These are phyloP conservation scores for Withania somnifera DNA, from an alignment of 305 asterid genomes.

Conservation along the genomic window DNA sequence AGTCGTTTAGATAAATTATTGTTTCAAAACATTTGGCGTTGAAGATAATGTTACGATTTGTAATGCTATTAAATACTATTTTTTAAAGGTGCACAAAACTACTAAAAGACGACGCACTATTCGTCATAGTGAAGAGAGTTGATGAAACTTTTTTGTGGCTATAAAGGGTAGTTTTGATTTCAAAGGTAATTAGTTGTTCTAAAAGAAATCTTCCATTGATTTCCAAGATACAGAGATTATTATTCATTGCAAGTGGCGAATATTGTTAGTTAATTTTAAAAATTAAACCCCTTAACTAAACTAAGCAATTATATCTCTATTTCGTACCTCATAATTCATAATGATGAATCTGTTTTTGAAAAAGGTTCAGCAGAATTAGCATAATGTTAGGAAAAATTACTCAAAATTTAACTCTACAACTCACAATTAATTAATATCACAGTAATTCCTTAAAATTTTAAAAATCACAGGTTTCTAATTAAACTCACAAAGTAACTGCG, in stretches of 20 bases:
- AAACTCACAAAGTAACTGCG: no score
- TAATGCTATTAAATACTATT: no score
- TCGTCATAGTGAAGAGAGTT: background rate
- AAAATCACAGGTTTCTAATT: no score
- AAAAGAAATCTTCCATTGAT: background rate
- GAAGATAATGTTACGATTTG: no score
- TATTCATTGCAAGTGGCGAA: background rate
- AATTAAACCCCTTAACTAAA: background rate
- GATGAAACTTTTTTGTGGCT: background rate
- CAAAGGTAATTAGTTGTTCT: background rate
- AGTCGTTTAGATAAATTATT: no score
- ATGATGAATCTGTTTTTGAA: background rate
- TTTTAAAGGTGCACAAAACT: background rate
- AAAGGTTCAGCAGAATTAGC: background rate
- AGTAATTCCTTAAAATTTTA: no score
- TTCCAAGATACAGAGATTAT: background rate
- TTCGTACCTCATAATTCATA: background rate
- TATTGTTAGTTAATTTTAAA: background rate
- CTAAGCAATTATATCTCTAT: background rate
- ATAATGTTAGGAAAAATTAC: no score
- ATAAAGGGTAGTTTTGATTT: background rate
- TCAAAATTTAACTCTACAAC: no score
- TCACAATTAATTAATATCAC: no score
- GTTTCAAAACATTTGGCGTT: no score
- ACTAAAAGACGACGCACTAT: background rate